Evolutionary conservation across 2,329 filamentous ascomycete genomes (phyloP).

Genomic region (Hypoxylon sp.): DNA sequence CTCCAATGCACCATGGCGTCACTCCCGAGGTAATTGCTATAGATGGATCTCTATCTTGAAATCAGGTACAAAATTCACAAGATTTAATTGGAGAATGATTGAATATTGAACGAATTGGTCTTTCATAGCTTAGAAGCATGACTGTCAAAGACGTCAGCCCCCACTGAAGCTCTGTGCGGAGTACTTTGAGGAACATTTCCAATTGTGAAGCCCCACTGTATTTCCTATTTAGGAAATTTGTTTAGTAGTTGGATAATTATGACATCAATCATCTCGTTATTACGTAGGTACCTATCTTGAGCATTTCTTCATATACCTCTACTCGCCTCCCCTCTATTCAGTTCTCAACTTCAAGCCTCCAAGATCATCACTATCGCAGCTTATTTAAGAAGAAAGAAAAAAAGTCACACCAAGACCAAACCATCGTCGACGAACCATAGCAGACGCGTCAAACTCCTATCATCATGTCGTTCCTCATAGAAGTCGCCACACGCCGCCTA

Average conservation of each 20-base stretch:
- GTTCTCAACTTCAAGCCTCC: background rate
- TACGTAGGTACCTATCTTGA: background rate
- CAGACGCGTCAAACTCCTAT: background rate
- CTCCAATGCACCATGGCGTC: constrained; percentile 32
- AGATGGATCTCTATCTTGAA: background rate
- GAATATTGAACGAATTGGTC: background rate
- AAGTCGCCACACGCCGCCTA: constrained; percentile 62
- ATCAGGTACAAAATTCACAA: background rate
- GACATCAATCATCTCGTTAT: constrained; percentile 43
- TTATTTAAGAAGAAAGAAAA: background rate
- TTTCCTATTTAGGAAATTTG: constrained; percentile 30
- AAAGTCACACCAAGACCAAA: background rate
- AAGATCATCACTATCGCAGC: background rate
- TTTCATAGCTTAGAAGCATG: background rate
- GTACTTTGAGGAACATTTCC: constrained; percentile 8
- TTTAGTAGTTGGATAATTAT: constrained; percentile 37
- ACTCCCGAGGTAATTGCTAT: constrained; percentile 15
- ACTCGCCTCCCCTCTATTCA: background rate
- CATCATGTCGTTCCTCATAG: constrained; percentile 69
- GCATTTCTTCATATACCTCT: constrained; percentile 17
- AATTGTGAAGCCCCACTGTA: constrained; percentile 13
- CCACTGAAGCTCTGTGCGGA: constrained; percentile 27
- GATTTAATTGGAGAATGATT: constrained; percentile 8
- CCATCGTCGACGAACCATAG: background rate
- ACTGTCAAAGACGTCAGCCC: constrained; percentile 39